Evolutionary conservation across 192 early-diverging fungal genomes (phyloP).

Genomic region (Coemansia reversa): DNA sequence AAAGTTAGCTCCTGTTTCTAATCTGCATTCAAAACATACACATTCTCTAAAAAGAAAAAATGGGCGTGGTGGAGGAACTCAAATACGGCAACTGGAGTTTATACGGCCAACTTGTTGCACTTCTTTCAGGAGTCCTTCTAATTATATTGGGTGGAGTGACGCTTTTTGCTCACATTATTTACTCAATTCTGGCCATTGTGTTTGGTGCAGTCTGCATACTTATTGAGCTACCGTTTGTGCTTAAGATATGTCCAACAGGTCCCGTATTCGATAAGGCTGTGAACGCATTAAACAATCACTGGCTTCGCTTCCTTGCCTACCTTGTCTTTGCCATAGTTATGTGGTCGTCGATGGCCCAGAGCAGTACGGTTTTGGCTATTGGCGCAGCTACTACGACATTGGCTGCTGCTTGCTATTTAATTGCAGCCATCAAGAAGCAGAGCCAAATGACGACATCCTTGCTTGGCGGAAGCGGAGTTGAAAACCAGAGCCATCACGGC

Average conservation of each 20-base stretch:
- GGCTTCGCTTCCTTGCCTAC: conserved; percentile 48
- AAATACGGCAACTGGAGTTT: conserved; percentile 49
- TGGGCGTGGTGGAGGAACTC: conserved; percentile 49
- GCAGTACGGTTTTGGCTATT: conserved; percentile 46
- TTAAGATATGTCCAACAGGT: conserved; percentile 45
- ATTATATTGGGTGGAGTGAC: conserved; percentile 53
- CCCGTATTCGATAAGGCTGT: conserved; percentile 39
- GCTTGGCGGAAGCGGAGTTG: conserved; percentile 36
- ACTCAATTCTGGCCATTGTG: conserved; percentile 53
- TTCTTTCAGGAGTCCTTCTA: conserved; percentile 49
- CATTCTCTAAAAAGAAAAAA: conserved; percentile 4
- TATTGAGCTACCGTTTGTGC: conserved; percentile 39
- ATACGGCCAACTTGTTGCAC: conserved; percentile 44
- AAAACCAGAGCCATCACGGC: conserved; percentile 17
- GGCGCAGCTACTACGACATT: conserved; percentile 46
- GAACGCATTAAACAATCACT: conserved; percentile 48
- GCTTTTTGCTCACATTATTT: conserved; percentile 40
- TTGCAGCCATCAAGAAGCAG: conserved; percentile 53
- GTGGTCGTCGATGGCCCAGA: conserved; percentile 54
- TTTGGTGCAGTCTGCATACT: conserved; percentile 51
- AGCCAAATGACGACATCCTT: conserved; percentile 35
- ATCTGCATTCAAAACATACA: neutral
- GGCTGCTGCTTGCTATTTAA: conserved; percentile 42
- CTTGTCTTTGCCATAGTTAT: conserved; percentile 52
- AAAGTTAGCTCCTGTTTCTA: neutral